Evolutionary conservation across 179 eudicot genomes (phyloP).

Genomic region (Camellia oleifera): DNA sequence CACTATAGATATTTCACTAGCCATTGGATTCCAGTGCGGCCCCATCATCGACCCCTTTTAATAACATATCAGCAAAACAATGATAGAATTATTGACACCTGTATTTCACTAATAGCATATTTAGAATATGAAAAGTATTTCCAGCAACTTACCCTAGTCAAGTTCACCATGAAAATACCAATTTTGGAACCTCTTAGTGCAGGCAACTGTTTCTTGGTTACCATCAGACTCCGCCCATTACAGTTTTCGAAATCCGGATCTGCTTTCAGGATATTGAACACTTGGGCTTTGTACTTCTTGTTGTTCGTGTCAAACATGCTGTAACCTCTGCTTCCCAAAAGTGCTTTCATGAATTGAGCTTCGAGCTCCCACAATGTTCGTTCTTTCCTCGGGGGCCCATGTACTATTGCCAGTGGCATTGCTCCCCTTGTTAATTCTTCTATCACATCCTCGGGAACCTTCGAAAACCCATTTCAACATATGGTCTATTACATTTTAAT

Average conservation of each 20-base stretch:
- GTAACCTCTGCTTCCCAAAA: conserved; percentile 38
- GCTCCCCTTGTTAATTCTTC: conserved; percentile 50
- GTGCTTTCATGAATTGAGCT: conserved; percentile 22
- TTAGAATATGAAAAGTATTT: background rate
- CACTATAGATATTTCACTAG: conserved; percentile 59
- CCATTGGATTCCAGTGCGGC: conserved; percentile 87
- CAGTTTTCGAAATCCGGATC: conserved; percentile 62
- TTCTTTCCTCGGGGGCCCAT: conserved; percentile 30
- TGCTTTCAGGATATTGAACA: conserved; percentile 56
- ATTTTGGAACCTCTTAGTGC: conserved; percentile 47
- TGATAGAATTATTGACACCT: background rate
- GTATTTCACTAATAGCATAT: background rate
- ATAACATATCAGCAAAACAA: background rate
- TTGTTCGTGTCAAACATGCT: conserved; percentile 31
- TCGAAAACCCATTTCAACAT: background rate
- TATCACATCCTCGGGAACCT: conserved; percentile 60
- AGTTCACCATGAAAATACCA: conserved; percentile 73
- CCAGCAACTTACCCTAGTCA: conserved; percentile 46
- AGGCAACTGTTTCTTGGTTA: conserved; percentile 40
- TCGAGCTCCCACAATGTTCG: conserved; percentile 41
- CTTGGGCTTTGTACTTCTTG: conserved; percentile 43
- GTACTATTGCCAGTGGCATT: conserved; percentile 48
- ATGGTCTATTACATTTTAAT: too few species aligned
- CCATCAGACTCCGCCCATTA: conserved; percentile 73
- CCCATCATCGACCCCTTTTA: conserved; percentile 88